Evolutionary conservation across 768 basidiomycete genomes (phyloP), one percentile per base, ranked within the genome.

Genomic region (Amanita jacksonii): DNA sequence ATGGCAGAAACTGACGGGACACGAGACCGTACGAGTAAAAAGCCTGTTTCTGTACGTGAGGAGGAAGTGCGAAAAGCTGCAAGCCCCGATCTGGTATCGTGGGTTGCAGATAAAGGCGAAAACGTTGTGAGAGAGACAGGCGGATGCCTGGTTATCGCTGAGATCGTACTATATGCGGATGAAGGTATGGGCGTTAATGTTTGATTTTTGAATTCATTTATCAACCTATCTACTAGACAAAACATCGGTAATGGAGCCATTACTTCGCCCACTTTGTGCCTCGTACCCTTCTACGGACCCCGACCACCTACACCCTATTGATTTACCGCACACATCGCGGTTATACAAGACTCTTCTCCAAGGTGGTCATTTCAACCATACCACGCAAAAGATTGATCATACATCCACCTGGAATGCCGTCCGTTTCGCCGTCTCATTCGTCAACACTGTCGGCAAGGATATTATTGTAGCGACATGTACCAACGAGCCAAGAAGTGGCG

Each of bases 261-360:
- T 96, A 2, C 46, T 47, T 16, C 38, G 37, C 8, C 38, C 46
- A 4, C 12, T 47, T 10, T 32, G 31, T 13, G 8, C 10, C 13
- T 8, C 22, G 6, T 47, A 47, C 16, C 46, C 46, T 19, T 47
- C 46, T 15, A 8, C 38, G 12, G 16, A 36, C 3, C 15, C 30
- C 8, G 32, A 34, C 9, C 58, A 57, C 8, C 70, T 73, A 0
- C 87, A 91, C 60, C 73, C 75, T 12, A 82, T 93, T 46, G 83
- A 93, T 54, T 70, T 91, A 9, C 77, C 89, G 1, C 88, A 90
- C 53, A 76, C 82, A 0, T 82, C 86, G 3, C 74, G 92, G 31
- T 56, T 92, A 38, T 93, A 89, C 72, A 96, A 96, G 59, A 79
- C 79, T 5, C 76, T 96, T 5, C 70, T 96, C 1, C 89, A 93